Percentiles rank a stretch among this genome's conserved stretches.
Evolutionary conservation across 2,329 filamentous ascomycete genomes (phyloP).

Genomic region (Cladosporium velox): DNA sequence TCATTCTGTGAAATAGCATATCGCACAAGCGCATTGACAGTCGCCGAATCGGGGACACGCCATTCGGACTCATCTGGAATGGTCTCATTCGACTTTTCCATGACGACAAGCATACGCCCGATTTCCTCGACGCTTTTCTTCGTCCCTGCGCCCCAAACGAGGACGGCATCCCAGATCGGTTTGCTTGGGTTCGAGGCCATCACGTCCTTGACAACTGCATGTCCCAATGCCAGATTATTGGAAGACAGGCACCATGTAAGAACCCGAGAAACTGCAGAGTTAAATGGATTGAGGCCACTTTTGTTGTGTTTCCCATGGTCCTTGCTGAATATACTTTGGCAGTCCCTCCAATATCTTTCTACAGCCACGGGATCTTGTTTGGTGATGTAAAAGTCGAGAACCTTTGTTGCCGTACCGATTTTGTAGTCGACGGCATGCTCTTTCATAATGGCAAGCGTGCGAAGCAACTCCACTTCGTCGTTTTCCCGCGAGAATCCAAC

Average conservation of each 20-base stretch:
- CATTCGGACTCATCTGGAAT: constrained; percentile 47
- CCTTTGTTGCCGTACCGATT: neutral
- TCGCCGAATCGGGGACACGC: constrained; percentile 62
- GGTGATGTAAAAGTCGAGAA: constrained; percentile 60
- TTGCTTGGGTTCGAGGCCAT: constrained; percentile 35
- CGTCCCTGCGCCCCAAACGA: constrained; percentile 73
- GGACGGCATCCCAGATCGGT: constrained; percentile 66
- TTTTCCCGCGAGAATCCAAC: constrained; percentile 63
- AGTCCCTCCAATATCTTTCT: constrained; percentile 64
- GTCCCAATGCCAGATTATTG: constrained; percentile 63
- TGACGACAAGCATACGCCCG: constrained; percentile 69
- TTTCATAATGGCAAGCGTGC: constrained; percentile 57
- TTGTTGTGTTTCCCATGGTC: constrained; percentile 36
- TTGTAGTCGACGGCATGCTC: constrained; percentile 26
- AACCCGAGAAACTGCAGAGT: constrained; percentile 18
- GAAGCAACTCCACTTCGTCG: constrained; percentile 58
- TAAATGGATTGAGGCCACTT: neutral
- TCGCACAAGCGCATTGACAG: constrained; percentile 75
- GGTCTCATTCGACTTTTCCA: constrained; percentile 46
- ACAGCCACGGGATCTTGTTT: constrained; percentile 61
- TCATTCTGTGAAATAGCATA: constrained; percentile 71
- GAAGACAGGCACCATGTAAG: constrained; percentile 42
- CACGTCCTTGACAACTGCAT: constrained; percentile 55
- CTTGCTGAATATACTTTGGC: constrained; percentile 71
- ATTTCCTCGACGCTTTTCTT: constrained; percentile 73